Percentiles rank a stretch among this genome's conserved stretches.
phyloP scores from a whole-genome alignment of 2,329 filamentous ascomycete genomes.

The Nakataea oryzae region DNA sequence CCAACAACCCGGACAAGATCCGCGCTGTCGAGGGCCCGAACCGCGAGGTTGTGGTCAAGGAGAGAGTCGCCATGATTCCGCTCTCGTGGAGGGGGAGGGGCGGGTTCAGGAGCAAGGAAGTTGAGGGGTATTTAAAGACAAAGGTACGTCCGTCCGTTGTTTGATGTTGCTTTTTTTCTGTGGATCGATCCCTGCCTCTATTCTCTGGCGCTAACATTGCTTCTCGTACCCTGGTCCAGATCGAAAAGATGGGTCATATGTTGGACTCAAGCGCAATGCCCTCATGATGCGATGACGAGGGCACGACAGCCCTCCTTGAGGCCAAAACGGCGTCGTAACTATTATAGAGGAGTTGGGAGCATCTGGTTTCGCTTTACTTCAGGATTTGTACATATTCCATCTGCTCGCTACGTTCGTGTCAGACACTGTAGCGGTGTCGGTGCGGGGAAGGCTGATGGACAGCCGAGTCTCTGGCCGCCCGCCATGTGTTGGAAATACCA shows the following conservation, averaged over 20 bases:
- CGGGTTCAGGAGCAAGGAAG: conserved; percentile 78
- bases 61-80: conserved; percentile 91
- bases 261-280: conserved; percentile 33
- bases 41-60: conserved; percentile 75
- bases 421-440: too few relatives aligned
- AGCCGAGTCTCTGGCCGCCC: too few relatives aligned
- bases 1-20: conserved; percentile 97
- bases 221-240: conserved; percentile 34
- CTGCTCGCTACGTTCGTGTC: too few relatives aligned
- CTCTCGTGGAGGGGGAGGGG: conserved; percentile 81
- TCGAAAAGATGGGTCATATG: conserved; percentile 84
- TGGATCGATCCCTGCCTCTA: neutral
- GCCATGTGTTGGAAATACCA: too few relatives aligned
- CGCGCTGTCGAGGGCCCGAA: conserved; percentile 86
- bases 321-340: neutral
- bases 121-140: conserved; percentile 87
- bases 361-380: neutral
- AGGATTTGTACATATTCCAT: neutral
- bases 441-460: too few relatives aligned
- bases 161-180: neutral
- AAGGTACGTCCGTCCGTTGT: conserved; percentile 53
- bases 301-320: neutral
- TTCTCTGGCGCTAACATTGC: conserved; percentile 3
- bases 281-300: neutral
- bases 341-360: neutral